A percentile compares a stretch with the other conserved stretches of the same genome.
phyloP scores from a whole-genome alignment of 371 early-diverging fungal species.

The Haplosporangium sp. region DNA sequence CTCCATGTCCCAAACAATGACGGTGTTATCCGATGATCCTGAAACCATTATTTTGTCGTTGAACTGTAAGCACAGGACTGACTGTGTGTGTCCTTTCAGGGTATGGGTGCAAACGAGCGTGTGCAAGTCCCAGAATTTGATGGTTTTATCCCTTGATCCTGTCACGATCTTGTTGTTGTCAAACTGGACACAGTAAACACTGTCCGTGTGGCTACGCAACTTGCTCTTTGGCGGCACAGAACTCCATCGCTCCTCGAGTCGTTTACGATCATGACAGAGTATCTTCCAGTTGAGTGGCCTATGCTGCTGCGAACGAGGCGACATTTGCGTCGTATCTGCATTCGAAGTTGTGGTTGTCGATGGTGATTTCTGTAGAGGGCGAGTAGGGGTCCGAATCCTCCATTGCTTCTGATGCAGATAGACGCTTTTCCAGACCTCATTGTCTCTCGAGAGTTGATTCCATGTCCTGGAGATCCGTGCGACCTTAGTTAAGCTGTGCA shows the following conservation, averaged over 20 bases:
- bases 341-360: constrained; percentile 15
- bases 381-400: constrained; percentile 46
- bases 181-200: constrained; percentile 95
- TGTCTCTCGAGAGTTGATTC: constrained; percentile 62
- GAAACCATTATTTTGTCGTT: constrained; percentile 84
- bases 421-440: constrained; percentile 68
- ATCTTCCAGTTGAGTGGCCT: constrained; percentile 67
- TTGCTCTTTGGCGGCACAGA: constrained; percentile 57
- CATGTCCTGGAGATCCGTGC: constrained; percentile 66
- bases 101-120: constrained; percentile 77
- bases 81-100: constrained; percentile 86
- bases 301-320: too few species aligned
- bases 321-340: constrained; percentile 7
- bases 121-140: constrained; percentile 80
- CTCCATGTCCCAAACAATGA: constrained; percentile 88
- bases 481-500: constrained; percentile 57
- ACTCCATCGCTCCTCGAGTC: constrained; percentile 65
- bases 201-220: constrained; percentile 85
- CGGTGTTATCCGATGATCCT: constrained; percentile 91
- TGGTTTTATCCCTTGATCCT: constrained; percentile 93
- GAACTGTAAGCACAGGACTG: constrained; percentile 92
- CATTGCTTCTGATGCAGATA: constrained; percentile 60
- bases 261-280: constrained; percentile 64
- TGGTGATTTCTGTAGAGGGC: constrained; percentile 11
- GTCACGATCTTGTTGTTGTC: constrained; percentile 85